Evolutionary conservation across 2,329 filamentous ascomycete genomes (phyloP).

Genomic region (Orbilia brochopaga): DNA sequence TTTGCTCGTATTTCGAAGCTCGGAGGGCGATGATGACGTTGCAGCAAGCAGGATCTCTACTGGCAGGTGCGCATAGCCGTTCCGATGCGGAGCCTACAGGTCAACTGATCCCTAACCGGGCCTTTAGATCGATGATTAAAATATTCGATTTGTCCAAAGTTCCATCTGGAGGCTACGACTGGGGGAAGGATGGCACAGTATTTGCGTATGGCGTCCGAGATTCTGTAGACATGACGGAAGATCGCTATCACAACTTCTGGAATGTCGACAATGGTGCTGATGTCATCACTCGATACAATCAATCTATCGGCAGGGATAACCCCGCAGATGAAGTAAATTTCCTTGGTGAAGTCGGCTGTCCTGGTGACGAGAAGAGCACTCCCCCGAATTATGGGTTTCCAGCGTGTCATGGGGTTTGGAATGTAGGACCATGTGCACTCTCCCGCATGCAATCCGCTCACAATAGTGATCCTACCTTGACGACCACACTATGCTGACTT

Average conservation of each 20-base stretch:
- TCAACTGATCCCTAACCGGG: too few relatives aligned
- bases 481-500: background rate
- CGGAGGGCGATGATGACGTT: slow-evolving; percentile 59
- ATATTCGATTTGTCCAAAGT: slow-evolving; percentile 59
- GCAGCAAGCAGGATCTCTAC: slow-evolving; percentile 56
- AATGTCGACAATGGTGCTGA: slow-evolving; percentile 19
- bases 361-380: background rate
- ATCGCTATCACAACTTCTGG: slow-evolving; percentile 15
- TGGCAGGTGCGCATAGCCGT: slow-evolving; percentile 52
- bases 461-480: background rate
- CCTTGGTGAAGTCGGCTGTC: slow-evolving; percentile 16
- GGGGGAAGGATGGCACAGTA: slow-evolving; percentile 59
- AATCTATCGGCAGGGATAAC: slow-evolving; percentile 15
- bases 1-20: slow-evolving; percentile 59
- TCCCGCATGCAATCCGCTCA: background rate
- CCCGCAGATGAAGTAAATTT: slow-evolving; percentile 22
- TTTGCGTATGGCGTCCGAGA: slow-evolving; percentile 57
- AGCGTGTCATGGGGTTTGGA: slow-evolving; percentile 17
- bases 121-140: slow-evolving; percentile 58
- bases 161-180: slow-evolving; percentile 58
- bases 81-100: too few relatives aligned
- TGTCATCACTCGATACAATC: slow-evolving; percentile 7
- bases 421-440: slow-evolving; percentile 3
- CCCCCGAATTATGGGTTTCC: slow-evolving; percentile 16
- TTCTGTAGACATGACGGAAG: slow-evolving; percentile 21